Percentiles rank a stretch among this genome's conserved stretches.
These are phyloP conservation scores for Echites panduratus DNA, from an alignment of 257 asterid genomes.

Conservation along the genomic window DNA sequence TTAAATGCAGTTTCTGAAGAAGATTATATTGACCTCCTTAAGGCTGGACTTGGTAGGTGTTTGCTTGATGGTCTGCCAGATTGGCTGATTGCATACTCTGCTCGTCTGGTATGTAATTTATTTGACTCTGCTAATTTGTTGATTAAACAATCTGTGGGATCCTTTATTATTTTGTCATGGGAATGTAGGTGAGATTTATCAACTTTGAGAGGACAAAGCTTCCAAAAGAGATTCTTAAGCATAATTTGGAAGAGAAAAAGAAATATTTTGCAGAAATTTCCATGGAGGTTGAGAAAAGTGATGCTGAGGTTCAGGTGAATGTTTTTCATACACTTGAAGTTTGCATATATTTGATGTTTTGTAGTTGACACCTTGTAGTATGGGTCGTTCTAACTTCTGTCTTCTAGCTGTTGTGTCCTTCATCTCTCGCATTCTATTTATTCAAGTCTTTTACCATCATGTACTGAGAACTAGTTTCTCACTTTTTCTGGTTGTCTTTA, in stretches of 20 bases:
- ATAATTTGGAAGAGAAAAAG: conserved; percentile 87
- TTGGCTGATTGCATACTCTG: conserved; percentile 93
- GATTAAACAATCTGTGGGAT: conserved; percentile 3
- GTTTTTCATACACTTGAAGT: not conserved
- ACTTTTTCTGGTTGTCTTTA: conserved; percentile 10
- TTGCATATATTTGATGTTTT: not conserved
- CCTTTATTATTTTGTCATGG: conserved; percentile 21
- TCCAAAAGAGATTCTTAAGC: conserved; percentile 75
- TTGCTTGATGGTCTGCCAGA: conserved; percentile 96
- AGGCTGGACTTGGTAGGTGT: conserved; percentile 98
- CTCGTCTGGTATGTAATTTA: conserved; percentile 59
- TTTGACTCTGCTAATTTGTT: conserved; percentile 3
- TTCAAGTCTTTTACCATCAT: not conserved
- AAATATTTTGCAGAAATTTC: conserved; percentile 74
- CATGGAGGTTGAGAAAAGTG: conserved; percentile 82
- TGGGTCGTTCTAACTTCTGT: not conserved
- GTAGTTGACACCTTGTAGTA: not conserved
- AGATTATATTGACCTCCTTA: conserved; percentile 81
- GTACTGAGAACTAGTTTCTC: not conserved
- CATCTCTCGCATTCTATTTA: not conserved
- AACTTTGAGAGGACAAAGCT: conserved; percentile 93
- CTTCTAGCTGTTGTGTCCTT: not conserved
- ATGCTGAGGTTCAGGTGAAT: conserved; percentile 93
- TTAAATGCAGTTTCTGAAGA: conserved; percentile 87
- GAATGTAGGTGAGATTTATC: conserved; percentile 84